phyloP scores from a whole-genome alignment of 169 alveolate genomes.

The Eimeria tenella region DNA sequence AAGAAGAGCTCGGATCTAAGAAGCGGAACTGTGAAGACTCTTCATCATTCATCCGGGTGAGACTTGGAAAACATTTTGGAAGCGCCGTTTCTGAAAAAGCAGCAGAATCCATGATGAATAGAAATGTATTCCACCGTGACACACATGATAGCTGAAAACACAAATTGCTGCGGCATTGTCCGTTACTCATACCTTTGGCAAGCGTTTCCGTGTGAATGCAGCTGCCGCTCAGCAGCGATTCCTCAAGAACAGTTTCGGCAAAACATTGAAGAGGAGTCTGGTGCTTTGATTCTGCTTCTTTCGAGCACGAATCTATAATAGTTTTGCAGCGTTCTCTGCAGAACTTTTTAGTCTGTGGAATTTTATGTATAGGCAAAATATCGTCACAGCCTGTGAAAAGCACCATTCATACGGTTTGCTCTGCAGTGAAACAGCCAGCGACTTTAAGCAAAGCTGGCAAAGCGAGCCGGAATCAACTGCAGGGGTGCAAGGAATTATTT shows the following conservation, averaged over 20 bases:
- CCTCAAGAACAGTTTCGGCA: constrained; percentile 4
- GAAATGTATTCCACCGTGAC: background rate
- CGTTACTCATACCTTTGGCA: constrained; percentile 37
- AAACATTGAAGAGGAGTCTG: constrained; percentile 49
- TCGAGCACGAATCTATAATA: constrained; percentile 2
- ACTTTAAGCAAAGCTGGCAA: background rate
- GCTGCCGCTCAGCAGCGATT: constrained; percentile 18
- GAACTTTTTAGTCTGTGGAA: background rate
- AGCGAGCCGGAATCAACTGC: background rate
- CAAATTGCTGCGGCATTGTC: background rate
- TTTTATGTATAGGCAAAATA: constrained; percentile 26
- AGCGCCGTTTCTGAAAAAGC: constrained; percentile 13
- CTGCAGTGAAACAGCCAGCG: background rate
- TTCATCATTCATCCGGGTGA: constrained; percentile 51
- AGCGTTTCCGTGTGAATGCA: constrained; percentile 29
- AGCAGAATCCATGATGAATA: background rate
- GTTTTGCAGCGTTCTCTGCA: constrained; percentile 43
- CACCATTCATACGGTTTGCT: background rate
- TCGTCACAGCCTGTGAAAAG: constrained; percentile 60
- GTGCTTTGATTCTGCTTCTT: background rate
- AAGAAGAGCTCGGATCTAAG: constrained; percentile 17
- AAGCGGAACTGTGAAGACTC: constrained; percentile 52
- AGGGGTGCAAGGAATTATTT: no score
- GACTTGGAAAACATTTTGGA: constrained; percentile 58
- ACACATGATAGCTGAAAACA: background rate